A percentile compares a stretch with the other conserved stretches of the same genome.
Conservation (phyloP, 768 basidiomycete genomes). For the Gloeostereum incarnatum region DNA sequence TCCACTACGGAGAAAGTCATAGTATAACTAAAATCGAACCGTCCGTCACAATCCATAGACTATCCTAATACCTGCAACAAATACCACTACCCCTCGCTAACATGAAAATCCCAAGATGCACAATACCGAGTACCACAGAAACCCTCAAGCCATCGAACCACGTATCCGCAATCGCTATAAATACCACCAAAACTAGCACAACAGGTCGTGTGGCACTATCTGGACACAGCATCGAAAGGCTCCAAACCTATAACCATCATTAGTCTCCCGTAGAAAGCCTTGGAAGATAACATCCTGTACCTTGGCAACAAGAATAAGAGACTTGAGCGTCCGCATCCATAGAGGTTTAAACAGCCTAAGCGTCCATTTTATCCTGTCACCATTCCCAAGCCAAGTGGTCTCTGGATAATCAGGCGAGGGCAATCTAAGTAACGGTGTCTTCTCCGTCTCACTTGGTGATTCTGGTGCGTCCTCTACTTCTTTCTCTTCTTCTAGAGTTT, state of each 20-base stretch:
- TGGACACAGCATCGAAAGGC: slow-evolving; percentile 12
- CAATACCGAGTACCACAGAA: slow-evolving; percentile 12
- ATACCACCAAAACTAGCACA: slow-evolving; percentile 10
- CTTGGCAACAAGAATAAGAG: slow-evolving; percentile 18
- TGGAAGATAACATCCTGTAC: slow-evolving; percentile 8
- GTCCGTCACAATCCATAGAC: no score
- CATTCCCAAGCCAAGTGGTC: neutral
- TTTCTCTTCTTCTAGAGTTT: neutral
- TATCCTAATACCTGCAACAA: no score
- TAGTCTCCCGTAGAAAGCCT: neutral
- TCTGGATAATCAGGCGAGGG: neutral
- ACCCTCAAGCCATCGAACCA: slow-evolving; percentile 14
- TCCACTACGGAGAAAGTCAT: no score
- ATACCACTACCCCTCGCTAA: no score
- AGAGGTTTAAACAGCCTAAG: neutral
- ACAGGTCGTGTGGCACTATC: slow-evolving; percentile 2
- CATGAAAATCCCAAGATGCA: no score
- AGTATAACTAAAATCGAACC: no score
- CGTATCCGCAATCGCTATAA: slow-evolving; percentile 17
- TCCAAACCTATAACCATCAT: neutral
- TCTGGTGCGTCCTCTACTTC: neutral
- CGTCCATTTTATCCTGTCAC: neutral
- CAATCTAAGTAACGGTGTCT: neutral
- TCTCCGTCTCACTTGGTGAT: neutral
- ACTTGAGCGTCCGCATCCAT: slow-evolving; percentile 15